These are phyloP conservation scores for Candolleomyces aberdarensis DNA, from an alignment of 768 basidiomycete species.

Conservation along the genomic window DNA sequence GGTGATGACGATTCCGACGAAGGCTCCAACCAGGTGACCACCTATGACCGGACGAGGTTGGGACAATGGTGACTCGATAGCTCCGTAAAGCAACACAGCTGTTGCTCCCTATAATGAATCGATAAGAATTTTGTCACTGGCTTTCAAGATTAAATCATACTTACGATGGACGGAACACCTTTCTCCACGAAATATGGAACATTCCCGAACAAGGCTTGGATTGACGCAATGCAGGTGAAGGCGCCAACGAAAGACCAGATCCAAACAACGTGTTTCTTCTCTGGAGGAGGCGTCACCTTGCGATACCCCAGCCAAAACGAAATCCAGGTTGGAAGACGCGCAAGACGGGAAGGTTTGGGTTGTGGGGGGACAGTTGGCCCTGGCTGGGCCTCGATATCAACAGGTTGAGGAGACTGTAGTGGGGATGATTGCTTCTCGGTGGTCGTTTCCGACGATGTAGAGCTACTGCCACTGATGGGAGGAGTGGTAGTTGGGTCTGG, in stretches of 20 bases:
- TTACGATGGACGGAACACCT: conserved; percentile 44
- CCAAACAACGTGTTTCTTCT: conserved; percentile 36
- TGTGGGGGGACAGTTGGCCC: no score
- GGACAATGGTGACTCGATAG: conserved; percentile 48
- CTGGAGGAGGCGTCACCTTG: conserved; percentile 25
- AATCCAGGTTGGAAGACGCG: conserved; percentile 32
- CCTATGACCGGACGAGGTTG: conserved; percentile 51
- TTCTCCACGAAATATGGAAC: conserved; percentile 44
- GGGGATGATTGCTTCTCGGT: no score
- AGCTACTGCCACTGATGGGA: no score
- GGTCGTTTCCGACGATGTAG: no score
- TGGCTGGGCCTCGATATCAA: no score
- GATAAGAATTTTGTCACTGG: not conserved
- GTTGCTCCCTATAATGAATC: conserved; percentile 43
- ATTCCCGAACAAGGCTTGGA: conserved; percentile 49
- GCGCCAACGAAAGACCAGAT: conserved; percentile 53
- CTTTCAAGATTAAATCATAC: conserved; percentile 35
- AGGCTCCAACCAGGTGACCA: conserved; percentile 49
- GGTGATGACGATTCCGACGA: conserved; percentile 47
- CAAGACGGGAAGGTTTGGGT: conserved; percentile 19
- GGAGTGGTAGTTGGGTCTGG: no score
- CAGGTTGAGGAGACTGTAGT: not conserved
- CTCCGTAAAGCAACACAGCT: conserved; percentile 53
- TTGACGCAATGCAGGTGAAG: conserved; percentile 45
- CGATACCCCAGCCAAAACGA: conserved; percentile 47